Evolutionary conservation across 1,284 basidiomycete species (phyloP), one percentile per base, ranked within the genome.

Genomic region (Schizophyllum amplum): DNA sequence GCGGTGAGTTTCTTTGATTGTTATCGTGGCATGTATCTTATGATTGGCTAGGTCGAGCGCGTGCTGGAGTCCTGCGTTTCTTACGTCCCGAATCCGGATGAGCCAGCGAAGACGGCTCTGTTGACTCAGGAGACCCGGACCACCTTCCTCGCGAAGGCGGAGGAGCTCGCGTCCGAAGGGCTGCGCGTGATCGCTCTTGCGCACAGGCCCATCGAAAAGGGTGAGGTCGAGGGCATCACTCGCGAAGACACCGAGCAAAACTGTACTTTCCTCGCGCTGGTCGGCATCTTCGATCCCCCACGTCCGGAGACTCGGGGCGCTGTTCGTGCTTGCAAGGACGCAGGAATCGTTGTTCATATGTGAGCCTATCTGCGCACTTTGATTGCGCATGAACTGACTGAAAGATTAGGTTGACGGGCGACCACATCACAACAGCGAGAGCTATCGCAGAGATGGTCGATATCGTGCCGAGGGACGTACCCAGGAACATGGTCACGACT

Each of bases 261-360:
- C 24, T 80, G 86, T 65, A 72, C 71, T 5, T 82, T 90, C 71
- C 70, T 83, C 6, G 86, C 82, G 7, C 72, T 88, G 1, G 81
- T 77, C 11, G 86, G 86, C 55, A 82, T 89, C 57, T 84, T 77
- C 63, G 86, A 89, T 65, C 86, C 86, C 15, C 87, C 86, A n/a
- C 76, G 86, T 46, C 81, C 80, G 11, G 84, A 88, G 64, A 82
- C 81, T 2, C 71, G 77, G 2, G 79, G 76, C 11, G 83, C 86
- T 22, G 85, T 90, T 0, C 72, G 76, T 52, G 77, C 79, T 56
- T 86, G 82, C 70, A 77, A 81, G 59, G 72, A 76, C 51, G 86
- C 86, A 25, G 82, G 84, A 17, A 84, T 89, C 63, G 78, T 79
- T 15, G 82, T 84, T 21, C 79, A 82, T 65, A 88, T 89, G 85